Evolutionary conservation across 305 asterid species (phyloP), one percentile per base, ranked within the genome.

Genomic region (Striga hermonthica): DNA sequence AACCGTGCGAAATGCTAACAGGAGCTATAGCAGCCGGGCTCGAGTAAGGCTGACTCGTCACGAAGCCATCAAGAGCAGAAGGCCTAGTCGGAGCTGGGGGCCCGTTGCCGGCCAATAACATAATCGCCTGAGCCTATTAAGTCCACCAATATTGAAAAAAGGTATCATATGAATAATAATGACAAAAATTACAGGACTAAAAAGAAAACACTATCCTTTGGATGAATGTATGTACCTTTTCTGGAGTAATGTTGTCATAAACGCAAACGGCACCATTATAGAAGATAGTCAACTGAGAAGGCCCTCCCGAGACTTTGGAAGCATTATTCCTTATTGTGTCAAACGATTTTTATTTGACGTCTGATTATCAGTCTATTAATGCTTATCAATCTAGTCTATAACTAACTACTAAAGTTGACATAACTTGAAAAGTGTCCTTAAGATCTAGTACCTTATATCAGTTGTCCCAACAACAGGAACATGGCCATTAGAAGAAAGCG

Each of bases 251-350:
- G 49, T 88, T 84, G 73, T 88, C 91, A 22, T 77, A 88, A 13
- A 86, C 96, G 31, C 91, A 86, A 7, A 91, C 96, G 0, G 96
- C 82, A 57, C 98, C 98, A n/a, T 82, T 81, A 49, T 86, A 91
- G 82, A 91, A 91, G 66, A 91, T 82, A 66, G 95, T 91, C 80
- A 91, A 50, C 77, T 88, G 96, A 68, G 89, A 78, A 35, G 96
- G 88, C 15, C 80, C 75, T 9, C 69, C 67, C 4, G 86, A 65
- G 69, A 60, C 58, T 76, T 69, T 78, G 13, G 82, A 28, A 66
- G 75, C 69, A 35, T 60, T 77, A 35, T 60, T 77, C 75, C 94
- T 87, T 69, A 22, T 22, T 22, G 31, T 22, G 31, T 22, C 31
- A 22, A n/a, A n/a, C n/a, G n/a, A n/a, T n/a, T n/a, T n/a, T n/a